phyloP scores from a whole-genome alignment of 805 yeast species.

The Kodamaea hsintzibuensis region DNA sequence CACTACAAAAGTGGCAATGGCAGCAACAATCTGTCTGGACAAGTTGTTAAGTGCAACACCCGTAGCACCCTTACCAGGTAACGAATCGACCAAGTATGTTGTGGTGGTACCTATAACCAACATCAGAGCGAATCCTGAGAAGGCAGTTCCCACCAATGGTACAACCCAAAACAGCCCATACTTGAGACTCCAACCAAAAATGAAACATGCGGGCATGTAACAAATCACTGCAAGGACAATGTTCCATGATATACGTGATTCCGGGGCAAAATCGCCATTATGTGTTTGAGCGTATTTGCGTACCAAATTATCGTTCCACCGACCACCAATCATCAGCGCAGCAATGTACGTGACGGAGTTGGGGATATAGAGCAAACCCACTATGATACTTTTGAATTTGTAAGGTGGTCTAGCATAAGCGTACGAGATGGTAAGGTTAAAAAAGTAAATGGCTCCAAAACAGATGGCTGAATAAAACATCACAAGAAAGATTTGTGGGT shows the following conservation, averaged over 20 bases:
- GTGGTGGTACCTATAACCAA: slow-evolving; percentile 78
- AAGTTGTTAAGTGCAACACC: slow-evolving; percentile 84
- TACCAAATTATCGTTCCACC: slow-evolving; percentile 69
- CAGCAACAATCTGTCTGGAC: slow-evolving; percentile 71
- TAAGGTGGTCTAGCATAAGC: slow-evolving; percentile 67
- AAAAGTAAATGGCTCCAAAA: slow-evolving; percentile 68
- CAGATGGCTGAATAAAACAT: slow-evolving; percentile 68
- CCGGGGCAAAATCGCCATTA: slow-evolving; percentile 71
- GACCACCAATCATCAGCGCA: slow-evolving; percentile 80
- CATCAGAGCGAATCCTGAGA: slow-evolving; percentile 84
- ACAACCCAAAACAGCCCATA: slow-evolving; percentile 69
- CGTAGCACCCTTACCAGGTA: slow-evolving; percentile 87
- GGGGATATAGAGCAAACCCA: slow-evolving; percentile 80
- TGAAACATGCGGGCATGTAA: slow-evolving; percentile 64
- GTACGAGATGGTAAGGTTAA: slow-evolving; percentile 71
- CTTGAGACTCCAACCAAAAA: slow-evolving; percentile 82
- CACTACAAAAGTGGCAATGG: slow-evolving; percentile 70
- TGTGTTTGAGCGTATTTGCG: slow-evolving; percentile 51
- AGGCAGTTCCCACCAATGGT: slow-evolving; percentile 78
- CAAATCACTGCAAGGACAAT: slow-evolving; percentile 62
- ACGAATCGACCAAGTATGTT: slow-evolving; percentile 78
- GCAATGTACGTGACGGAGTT: slow-evolving; percentile 75
- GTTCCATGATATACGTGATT: slow-evolving; percentile 76
- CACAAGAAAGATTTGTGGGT: slow-evolving; percentile 75
- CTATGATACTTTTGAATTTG: slow-evolving; percentile 60